A percentile compares a stretch with the other conserved stretches of the same genome.
These are phyloP conservation scores for Zasmidium citrigriseum DNA, from an alignment of 2,329 filamentous ascomycete species.

Conservation along the genomic window DNA sequence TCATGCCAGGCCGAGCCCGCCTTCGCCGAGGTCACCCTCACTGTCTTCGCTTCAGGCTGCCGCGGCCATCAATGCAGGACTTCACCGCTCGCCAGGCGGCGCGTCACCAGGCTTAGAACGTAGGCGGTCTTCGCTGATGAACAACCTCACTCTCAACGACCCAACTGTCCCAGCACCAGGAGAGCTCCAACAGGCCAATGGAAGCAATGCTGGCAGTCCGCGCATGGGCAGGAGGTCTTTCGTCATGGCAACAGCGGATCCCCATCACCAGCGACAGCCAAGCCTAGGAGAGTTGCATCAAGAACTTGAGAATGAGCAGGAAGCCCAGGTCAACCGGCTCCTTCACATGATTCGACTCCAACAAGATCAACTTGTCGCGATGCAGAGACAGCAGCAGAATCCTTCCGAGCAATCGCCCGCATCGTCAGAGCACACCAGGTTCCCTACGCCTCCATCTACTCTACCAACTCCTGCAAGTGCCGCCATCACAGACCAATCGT, in stretches of 20 bases:
- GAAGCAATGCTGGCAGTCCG: constrained; percentile 31
- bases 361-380: constrained; percentile 66
- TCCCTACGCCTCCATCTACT: constrained; percentile 40
- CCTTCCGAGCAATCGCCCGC: constrained; percentile 23
- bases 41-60: constrained; percentile 72
- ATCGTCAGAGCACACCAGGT: constrained; percentile 19
- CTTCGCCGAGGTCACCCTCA: constrained; percentile 64
- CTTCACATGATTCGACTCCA: constrained; percentile 75
- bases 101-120: constrained; percentile 51
- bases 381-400: constrained; percentile 52
- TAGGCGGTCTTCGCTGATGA: constrained; percentile 67
- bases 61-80: constrained; percentile 73
- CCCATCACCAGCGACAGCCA: constrained; percentile 63
- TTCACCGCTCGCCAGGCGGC: constrained; percentile 49
- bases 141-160: constrained; percentile 75
- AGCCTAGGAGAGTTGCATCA: constrained; percentile 78
- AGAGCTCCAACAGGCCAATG: constrained; percentile 59
- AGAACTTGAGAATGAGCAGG: constrained; percentile 76
- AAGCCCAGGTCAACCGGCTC: constrained; percentile 77
- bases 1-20: constrained; percentile 45
- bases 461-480: constrained; percentile 39
- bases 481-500: constrained; percentile 43
- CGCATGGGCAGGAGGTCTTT: constrained; percentile 24
- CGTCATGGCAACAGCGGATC: constrained; percentile 54
- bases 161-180: constrained; percentile 67